Conservation (phyloP, 495 filamentous ascomycete genomes). For the Tuber brumale region DNA sequence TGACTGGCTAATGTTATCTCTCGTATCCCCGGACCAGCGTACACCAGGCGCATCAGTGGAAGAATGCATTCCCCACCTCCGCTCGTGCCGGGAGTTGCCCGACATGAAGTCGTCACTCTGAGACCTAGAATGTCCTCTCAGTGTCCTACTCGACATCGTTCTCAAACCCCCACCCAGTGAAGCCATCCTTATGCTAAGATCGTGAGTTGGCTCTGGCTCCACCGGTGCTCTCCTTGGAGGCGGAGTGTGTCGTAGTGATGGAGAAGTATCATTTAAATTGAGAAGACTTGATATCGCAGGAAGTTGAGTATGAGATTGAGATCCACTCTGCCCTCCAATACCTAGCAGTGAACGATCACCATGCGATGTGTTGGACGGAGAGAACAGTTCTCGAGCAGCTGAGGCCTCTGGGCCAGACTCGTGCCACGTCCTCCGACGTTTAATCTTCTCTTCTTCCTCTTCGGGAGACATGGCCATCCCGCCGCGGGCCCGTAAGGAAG, state of each 20-base stretch:
- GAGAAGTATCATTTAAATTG: conserved; percentile 24
- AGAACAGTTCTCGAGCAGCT: conserved; percentile 32
- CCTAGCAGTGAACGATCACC: conserved; percentile 10
- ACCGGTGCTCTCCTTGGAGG: conserved; percentile 18
- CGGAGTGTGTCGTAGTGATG: conserved; percentile 3
- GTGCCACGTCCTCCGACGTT: conserved; percentile 39
- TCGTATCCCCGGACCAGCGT: neutral
- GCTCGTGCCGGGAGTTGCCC: neutral
- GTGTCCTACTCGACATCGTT: neutral
- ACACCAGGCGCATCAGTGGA: neutral
- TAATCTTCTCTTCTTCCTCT: conserved; percentile 30
- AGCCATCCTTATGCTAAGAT: conserved; percentile 7
- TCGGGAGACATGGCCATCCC: conserved; percentile 31
- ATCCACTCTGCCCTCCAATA: neutral
- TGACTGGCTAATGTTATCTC: neutral
- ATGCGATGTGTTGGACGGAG: conserved; percentile 34
- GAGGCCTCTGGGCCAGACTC: conserved; percentile 22
- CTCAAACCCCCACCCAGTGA: neutral
- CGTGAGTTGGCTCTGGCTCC: conserved; percentile 3
- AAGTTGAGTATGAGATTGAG: neutral
- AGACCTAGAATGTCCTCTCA: neutral
- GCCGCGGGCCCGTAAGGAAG: conserved; percentile 7
- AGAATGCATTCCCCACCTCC: neutral
- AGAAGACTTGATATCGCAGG: conserved; percentile 12
- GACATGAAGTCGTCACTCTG: conserved; percentile 4